Base-by-base conservation (phyloP, 345 rosid species). In the Salix arbutifolia region DNA sequence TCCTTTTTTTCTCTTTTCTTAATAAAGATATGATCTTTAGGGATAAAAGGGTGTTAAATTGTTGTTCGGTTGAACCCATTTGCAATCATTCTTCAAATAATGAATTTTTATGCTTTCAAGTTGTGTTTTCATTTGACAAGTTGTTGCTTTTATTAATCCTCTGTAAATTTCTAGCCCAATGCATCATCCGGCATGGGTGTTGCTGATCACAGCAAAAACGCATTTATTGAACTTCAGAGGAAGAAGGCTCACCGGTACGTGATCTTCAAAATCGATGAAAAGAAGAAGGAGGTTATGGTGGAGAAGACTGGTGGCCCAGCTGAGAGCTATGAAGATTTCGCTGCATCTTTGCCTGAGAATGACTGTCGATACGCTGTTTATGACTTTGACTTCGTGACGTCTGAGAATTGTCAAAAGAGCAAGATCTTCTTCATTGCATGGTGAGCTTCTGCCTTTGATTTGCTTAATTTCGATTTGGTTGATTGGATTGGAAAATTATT, bases 141-240 rank as follows among this genome's bases (percentile, higher is more conserved):
- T 42, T 40, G 12, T 40, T 42, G 46, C 3, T 42, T 42, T 42
- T 42, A 42, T 10, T 42, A 42, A 42, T 10, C 46, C 46, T 10
- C 46, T 42, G 46, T 11, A 11, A 42, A 42, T 72, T 65, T 30
- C 35, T 21, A 75, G 79, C 38, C 76, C 33, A 80, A 53, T 80
- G 76, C 76, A 7, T 72, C 79, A 8, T 80, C 79, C 1, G 83
- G 83, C 11, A 74, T 79, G 78, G 82, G 76, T 3, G 78, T 79
- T 23, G 78, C 78, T 65, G 82, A 79, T n/a, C 82, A 79, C 72
- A 79, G 82, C 78, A 79, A 79, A 73, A 70, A 18, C 72, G 75
- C 82, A 6, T 79, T 48, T 67, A 2, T 75, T 25, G 73, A 70
- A n/a, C 73, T 70, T 31, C 53, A 70, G 73, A 70, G 73, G 53